Percentiles rank a stretch among this genome's conserved stretches.
These are phyloP conservation scores for Piper betle DNA, from an alignment of 164 flowering plant species.

Conservation along the genomic window DNA sequence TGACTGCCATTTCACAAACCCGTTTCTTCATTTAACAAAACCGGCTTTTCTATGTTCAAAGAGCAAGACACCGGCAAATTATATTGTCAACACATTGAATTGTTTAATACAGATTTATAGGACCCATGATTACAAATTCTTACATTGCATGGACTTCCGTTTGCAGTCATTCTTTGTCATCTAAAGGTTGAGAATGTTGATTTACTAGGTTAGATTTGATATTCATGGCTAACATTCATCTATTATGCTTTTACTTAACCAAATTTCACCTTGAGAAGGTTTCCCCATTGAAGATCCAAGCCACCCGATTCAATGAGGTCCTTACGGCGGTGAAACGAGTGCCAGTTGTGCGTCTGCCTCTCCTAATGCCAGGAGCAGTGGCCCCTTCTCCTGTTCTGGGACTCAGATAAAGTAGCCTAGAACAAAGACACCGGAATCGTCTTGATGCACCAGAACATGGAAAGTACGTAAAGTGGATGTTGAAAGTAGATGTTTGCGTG, in stretches of 20 bases:
- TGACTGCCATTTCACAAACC: too few relatives aligned
- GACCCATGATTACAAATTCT: too few relatives aligned
- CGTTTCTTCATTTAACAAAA: too few relatives aligned
- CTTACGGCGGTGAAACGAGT: slow-evolving; percentile 79
- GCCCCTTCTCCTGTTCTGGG: slow-evolving; percentile 68
- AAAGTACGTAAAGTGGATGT: neutral
- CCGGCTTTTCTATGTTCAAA: too few relatives aligned
- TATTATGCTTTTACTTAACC: neutral
- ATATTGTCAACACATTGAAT: too few relatives aligned
- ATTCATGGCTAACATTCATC: too few relatives aligned
- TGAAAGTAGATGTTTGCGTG: neutral
- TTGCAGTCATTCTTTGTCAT: too few relatives aligned
- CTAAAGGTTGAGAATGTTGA: too few relatives aligned
- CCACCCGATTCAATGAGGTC: slow-evolving; percentile 86
- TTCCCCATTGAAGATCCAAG: slow-evolving; percentile 69
- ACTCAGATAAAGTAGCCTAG: slow-evolving; percentile 33
- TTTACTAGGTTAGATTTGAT: too few relatives aligned
- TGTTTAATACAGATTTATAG: too few relatives aligned
- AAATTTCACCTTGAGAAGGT: slow-evolving; percentile 17
- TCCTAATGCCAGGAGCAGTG: slow-evolving; percentile 47
- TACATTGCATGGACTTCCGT: too few relatives aligned
- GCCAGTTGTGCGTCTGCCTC: slow-evolving; percentile 55
- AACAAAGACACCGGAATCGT: neutral
- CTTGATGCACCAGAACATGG: neutral
- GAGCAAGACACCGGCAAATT: too few relatives aligned